Conservation (phyloP, 345 rosid species). For the Jatropha curcas region DNA sequence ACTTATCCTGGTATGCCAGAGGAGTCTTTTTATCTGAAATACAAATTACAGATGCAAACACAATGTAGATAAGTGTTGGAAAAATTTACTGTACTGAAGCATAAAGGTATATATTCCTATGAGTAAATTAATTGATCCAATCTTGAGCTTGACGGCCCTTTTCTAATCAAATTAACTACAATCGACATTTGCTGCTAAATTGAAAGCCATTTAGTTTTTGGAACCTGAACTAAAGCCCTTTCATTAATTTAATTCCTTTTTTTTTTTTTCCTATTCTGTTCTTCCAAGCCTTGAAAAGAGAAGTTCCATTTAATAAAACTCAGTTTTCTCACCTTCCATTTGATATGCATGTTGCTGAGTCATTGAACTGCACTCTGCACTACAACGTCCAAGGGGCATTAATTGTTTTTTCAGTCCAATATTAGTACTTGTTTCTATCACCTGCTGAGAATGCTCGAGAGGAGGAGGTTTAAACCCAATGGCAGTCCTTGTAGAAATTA, state of each 20-base stretch:
- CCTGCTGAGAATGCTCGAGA: background rate
- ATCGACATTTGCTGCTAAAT: background rate
- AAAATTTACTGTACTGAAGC: background rate
- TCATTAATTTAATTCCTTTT: background rate
- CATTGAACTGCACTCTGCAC: background rate
- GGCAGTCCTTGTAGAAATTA: background rate
- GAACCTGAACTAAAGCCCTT: background rate
- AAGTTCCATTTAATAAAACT: background rate
- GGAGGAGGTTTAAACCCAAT: background rate
- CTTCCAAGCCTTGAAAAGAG: background rate
- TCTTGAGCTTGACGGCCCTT: too few relatives aligned
- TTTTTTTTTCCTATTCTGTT: background rate
- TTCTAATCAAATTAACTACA: background rate
- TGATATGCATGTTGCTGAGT: background rate
- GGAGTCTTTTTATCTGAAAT: constrained; percentile 2
- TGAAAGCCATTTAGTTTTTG: background rate
- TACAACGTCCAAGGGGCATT: background rate
- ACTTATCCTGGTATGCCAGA: background rate
- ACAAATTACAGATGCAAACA: background rate
- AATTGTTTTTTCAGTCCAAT: background rate
- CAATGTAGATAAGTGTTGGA: background rate
- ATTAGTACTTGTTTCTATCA: background rate
- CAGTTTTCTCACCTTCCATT: constrained; percentile 2
- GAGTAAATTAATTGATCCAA: too few relatives aligned
- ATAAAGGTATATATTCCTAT: background rate